Evolutionary conservation across 2,329 filamentous ascomycete species (phyloP), one percentile per base, ranked within the genome.

Genomic region (Colletotrichum musicola): DNA sequence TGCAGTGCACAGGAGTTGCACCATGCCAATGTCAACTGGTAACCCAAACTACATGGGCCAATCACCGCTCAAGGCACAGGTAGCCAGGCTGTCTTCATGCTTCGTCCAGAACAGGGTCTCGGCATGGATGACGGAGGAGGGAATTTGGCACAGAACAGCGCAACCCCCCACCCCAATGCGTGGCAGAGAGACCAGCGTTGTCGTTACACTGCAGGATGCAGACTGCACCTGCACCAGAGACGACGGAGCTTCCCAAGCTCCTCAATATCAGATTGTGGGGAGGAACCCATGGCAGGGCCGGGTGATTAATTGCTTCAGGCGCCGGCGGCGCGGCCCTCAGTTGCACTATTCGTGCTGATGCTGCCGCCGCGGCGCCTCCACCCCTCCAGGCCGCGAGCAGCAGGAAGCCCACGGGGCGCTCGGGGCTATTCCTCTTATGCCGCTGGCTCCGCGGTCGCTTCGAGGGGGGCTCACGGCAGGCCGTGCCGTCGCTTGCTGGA

Each of bases 281-380:
- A 50, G 50, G 35, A 38, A 7, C 16, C 16, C 18, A n/a, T 46
- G 44, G 16, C 20, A 44, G 30, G 49, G 14, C 25, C 27, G 49
- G 46, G 44, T 46, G 38, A 51, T 44, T 46, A 16, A 40, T 27
- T 55, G 62, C 50, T 65, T 46, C 65, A 68, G 50, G 50, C 65
- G 62, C 62, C 62, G 65, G 65, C 65, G 65, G 65, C 65, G 65
- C 62, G 55, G 65, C 53, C 62, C 50, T 68, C 61, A 55, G 38
- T 50, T 42, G 30, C 55, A 59, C 35, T 54, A n/a, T 18, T 54
- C 55, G 50, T 64, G 42, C 50, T 55, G 40, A 42, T 46, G 20
- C 49, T 55, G 61, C 61, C 55, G 54, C 64, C 38, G 42, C 44
- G 51, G 25, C 40, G 54, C 55, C 46, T 12, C 46, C 46, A 18